Conservation (phyloP, 805 yeast genomes). For the Ogataea methylovora region DNA sequence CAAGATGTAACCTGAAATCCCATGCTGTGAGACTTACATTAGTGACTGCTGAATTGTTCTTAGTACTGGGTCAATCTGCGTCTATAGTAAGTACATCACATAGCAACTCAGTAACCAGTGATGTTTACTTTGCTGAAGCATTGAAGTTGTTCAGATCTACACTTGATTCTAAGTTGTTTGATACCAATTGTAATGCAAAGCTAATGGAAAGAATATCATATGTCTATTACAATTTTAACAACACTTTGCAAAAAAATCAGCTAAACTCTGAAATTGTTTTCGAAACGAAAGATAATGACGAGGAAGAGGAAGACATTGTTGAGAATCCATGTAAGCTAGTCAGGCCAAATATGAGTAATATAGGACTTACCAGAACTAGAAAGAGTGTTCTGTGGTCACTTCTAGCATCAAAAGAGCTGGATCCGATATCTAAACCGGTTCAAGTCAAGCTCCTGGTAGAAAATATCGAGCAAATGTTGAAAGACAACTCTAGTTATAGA, state of each 20-base stretch:
- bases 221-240: slow-evolving; percentile 15
- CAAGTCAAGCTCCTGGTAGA: slow-evolving; percentile 18
- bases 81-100: slow-evolving; percentile 20
- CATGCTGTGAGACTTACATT: slow-evolving; percentile 66
- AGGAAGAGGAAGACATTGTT: slow-evolving; percentile 29
- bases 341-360: slow-evolving; percentile 32
- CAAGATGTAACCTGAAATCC: slow-evolving; percentile 61
- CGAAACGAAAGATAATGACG: slow-evolving; percentile 14
- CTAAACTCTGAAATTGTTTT: too few species aligned
- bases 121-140: slow-evolving; percentile 38
- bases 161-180: slow-evolving; percentile 37
- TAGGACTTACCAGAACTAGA: slow-evolving; percentile 56
- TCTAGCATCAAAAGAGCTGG: slow-evolving; percentile 70
- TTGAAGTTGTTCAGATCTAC: slow-evolving; percentile 36
- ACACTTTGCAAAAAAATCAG: slow-evolving; percentile 1
- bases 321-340: slow-evolving; percentile 14
- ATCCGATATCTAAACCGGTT: slow-evolving; percentile 19
- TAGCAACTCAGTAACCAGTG: slow-evolving; percentile 20
- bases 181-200: slow-evolving; percentile 32
- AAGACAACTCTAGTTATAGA: background rate
- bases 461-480: slow-evolving; percentile 14
- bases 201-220: slow-evolving; percentile 31
- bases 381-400: slow-evolving; percentile 75
- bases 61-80: slow-evolving; percentile 33
- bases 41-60: slow-evolving; percentile 62